These are phyloP conservation scores for Mycena kentingensis DNA, from an alignment of 768 basidiomycete genomes.

Conservation along the genomic window DNA sequence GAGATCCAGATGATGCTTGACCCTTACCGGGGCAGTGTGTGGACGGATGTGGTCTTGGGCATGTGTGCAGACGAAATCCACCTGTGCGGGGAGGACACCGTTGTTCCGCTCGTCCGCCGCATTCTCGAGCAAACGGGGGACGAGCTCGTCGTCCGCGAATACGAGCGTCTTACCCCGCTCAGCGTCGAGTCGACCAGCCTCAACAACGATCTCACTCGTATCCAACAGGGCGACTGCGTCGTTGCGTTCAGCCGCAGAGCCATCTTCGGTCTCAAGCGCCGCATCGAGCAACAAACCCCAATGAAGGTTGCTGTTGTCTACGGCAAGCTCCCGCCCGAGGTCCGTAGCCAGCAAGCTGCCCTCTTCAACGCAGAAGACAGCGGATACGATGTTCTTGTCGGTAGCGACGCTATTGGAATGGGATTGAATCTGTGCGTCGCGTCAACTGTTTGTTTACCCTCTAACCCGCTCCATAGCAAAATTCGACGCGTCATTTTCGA, in stretches of 20 bases:
- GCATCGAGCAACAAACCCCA: slow-evolving; percentile 69
- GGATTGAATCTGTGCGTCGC: slow-evolving; percentile 86
- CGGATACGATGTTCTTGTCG: slow-evolving; percentile 88
- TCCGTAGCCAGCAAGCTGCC: slow-evolving; percentile 87
- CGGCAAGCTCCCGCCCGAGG: slow-evolving; percentile 88
- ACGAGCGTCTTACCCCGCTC: slow-evolving; percentile 88
- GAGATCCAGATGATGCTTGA: slow-evolving; percentile 97
- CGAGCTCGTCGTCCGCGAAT: slow-evolving; percentile 75
- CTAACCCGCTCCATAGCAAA: slow-evolving; percentile 56
- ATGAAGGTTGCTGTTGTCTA: slow-evolving; percentile 91
- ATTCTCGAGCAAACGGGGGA: slow-evolving; percentile 82
- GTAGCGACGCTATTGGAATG: slow-evolving; percentile 96
- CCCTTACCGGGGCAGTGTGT: slow-evolving; percentile 71
- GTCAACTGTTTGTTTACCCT: slow-evolving; percentile 1
- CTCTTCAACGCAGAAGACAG: slow-evolving; percentile 86
- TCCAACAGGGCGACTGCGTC: slow-evolving; percentile 86
- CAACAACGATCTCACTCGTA: slow-evolving; percentile 54
- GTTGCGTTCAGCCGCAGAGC: slow-evolving; percentile 78
- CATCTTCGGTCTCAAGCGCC: slow-evolving; percentile 78
- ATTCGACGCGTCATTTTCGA: slow-evolving; percentile 88
- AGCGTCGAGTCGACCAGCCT: slow-evolving; percentile 65
- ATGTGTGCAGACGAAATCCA: slow-evolving; percentile 80
- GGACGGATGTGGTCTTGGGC: slow-evolving; percentile 83
- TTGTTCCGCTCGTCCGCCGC: slow-evolving; percentile 72
- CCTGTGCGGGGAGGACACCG: slow-evolving; percentile 93